Conservation (phyloP, 495 filamentous ascomycete species). For the Trichoderma asperelloides region DNA sequence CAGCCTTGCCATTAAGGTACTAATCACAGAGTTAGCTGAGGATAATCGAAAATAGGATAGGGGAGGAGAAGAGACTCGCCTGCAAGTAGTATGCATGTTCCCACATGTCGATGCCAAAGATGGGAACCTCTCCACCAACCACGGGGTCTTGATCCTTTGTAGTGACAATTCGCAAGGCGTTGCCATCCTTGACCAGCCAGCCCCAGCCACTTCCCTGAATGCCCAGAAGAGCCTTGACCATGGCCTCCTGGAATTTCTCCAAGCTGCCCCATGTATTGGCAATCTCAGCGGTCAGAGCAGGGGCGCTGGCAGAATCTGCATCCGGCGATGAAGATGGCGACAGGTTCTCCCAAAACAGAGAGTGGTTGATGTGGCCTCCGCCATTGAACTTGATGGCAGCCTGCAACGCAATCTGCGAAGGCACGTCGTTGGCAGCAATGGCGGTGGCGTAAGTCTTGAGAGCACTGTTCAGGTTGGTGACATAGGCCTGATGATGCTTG, state of each 20-base stretch:
- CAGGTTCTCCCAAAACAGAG: constrained; percentile 89
- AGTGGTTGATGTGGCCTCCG: constrained; percentile 87
- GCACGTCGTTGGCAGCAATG: constrained; percentile 32
- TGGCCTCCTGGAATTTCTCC: constrained; percentile 63
- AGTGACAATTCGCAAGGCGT: constrained; percentile 65
- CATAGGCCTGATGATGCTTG: constrained; percentile 67
- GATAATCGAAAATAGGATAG: background rate
- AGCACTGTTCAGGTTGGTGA: constrained; percentile 60
- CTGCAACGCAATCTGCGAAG: constrained; percentile 66
- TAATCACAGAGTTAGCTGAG: constrained; percentile 8
- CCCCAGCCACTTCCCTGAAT: constrained; percentile 63
- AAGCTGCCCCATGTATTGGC: constrained; percentile 56
- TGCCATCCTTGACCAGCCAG: constrained; percentile 85
- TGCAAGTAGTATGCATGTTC: constrained; percentile 68
- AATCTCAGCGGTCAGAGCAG: constrained; percentile 53
- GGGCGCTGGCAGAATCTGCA: constrained; percentile 52
- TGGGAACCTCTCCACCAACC: constrained; percentile 71
- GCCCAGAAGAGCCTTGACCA: constrained; percentile 58
- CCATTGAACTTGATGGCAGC: constrained; percentile 82
- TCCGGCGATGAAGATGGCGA: constrained; percentile 60
- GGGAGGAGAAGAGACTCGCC: constrained; percentile 58
- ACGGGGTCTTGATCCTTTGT: constrained; percentile 93
- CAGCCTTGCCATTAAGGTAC: constrained; percentile 96
- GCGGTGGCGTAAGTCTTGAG: constrained; percentile 46
- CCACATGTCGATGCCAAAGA: constrained; percentile 96